A percentile compares a stretch with the other conserved stretches of the same genome.
These are phyloP conservation scores for Yamadazyma nakazawae DNA, from an alignment of 805 yeast genomes.

Conservation along the genomic window DNA sequence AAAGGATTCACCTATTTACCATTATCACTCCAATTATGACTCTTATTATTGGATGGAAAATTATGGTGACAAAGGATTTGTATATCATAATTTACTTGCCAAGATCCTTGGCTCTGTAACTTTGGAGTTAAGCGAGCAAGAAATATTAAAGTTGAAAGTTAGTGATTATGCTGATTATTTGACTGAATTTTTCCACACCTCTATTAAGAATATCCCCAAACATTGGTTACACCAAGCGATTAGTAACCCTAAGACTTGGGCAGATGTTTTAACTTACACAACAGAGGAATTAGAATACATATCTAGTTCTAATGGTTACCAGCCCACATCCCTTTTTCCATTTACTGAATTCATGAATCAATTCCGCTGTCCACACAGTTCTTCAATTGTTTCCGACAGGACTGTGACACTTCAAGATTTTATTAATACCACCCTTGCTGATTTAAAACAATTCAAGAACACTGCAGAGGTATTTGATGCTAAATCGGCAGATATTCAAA, in stretches of 20 bases:
- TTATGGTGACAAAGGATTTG: slow-evolving; percentile 50
- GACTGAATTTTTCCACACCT: slow-evolving; percentile 30
- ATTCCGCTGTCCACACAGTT: slow-evolving; percentile 11
- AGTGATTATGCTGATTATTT: slow-evolving; percentile 47
- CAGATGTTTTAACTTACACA: slow-evolving; percentile 14
- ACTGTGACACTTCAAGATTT: slow-evolving; percentile 17
- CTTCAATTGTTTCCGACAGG: slow-evolving; percentile 6
- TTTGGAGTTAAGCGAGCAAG: slow-evolving; percentile 54
- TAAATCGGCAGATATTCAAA: slow-evolving; percentile 25
- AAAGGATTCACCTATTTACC: slow-evolving; percentile 48
- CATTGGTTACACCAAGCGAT: slow-evolving; percentile 28
- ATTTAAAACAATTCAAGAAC: slow-evolving; percentile 20
- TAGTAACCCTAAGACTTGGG: slow-evolving; percentile 15
- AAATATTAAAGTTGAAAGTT: slow-evolving; percentile 49
- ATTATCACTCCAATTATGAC: slow-evolving; percentile 58
- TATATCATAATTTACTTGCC: slow-evolving; percentile 54
- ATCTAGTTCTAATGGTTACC: slow-evolving; percentile 19
- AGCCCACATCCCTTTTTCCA: slow-evolving; percentile 14
- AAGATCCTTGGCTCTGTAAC: slow-evolving; percentile 57
- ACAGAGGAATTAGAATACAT: slow-evolving; percentile 16
- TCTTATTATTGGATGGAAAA: slow-evolving; percentile 53
- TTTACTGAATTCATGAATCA: slow-evolving; percentile 18
- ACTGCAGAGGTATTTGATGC: slow-evolving; percentile 28
- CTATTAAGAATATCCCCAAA: slow-evolving; percentile 27
- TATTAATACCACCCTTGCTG: slow-evolving; percentile 18